Base-by-base conservation (phyloP, 805 yeast genomes). In the Candida odintsovae region DNA sequence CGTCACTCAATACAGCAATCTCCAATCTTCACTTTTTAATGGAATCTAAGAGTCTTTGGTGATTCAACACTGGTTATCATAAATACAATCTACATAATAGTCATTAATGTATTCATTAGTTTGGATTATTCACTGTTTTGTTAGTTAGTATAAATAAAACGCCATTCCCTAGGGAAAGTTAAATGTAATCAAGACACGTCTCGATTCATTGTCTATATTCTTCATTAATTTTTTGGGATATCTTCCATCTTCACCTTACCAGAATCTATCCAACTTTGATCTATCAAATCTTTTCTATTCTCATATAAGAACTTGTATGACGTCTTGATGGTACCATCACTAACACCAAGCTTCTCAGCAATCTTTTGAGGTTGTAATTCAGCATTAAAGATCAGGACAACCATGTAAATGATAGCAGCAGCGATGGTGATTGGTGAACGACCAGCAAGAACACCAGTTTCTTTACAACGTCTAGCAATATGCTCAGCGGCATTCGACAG, bases 341-440 rank as follows among this genome's bases (percentile, higher is more conserved):
- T 86, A 18, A 94, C 98, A 56, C 97, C 98, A 16, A 97, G 80
- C 57, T 86, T 86, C 55, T 89, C 96, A 12, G 96, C 87, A 47
- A 94, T 92, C 59, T 80, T 85, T 2, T 84, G 69, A 0, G 96
- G 90, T 3, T 86, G 72, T 33, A 88, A 71, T 43, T 81, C 85
- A 31, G 83, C 82, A 40, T 86, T 86, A 63, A 90, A 90, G n/a
- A 94, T 69, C n/a, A 87, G 71, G 4, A 92, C 86, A 7, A 96
- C 87, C 86, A 94, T 83, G 68, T 92, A 94, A 42, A 94, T 92
- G 6, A 94, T 95, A 1, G 97, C 95, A 8, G 98, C 98, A 0
- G 98, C 97, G 61, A 94, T 89, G 33, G 99, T 92, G 45, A 90
- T 90, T 25, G 99, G 99, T 3, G 97, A 87, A 55, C 97, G 78